Evolutionary conservation across 371 early-diverging fungal genomes (phyloP).

Genomic region (Dinochytrium kinnereticum): DNA sequence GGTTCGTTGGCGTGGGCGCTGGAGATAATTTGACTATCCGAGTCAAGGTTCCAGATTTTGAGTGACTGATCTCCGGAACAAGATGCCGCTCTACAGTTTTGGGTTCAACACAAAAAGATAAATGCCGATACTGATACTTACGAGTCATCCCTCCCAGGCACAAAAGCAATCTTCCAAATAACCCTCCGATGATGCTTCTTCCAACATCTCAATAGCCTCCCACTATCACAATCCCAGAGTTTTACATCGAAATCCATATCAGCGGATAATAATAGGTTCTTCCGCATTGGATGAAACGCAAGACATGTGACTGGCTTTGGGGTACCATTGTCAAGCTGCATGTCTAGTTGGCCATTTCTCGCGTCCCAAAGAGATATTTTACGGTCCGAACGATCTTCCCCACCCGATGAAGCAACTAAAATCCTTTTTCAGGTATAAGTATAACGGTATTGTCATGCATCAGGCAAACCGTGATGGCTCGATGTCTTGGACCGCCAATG

Average conservation of each 20-base stretch:
- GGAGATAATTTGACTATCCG: slow-evolving; percentile 25
- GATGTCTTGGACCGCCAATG: slow-evolving; percentile 44
- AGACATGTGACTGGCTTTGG: slow-evolving; percentile 47
- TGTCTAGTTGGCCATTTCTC: slow-evolving; percentile 36
- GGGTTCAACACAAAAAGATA: background rate
- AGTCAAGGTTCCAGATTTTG: slow-evolving; percentile 49
- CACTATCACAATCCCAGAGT: slow-evolving; percentile 54
- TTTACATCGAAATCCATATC: slow-evolving; percentile 62
- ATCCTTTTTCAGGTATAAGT: slow-evolving; percentile 27
- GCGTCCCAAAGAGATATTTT: slow-evolving; percentile 55
- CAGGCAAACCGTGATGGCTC: slow-evolving; percentile 31
- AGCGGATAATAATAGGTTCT: slow-evolving; percentile 41
- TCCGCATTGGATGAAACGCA: slow-evolving; percentile 47
- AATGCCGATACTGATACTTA: slow-evolving; percentile 19
- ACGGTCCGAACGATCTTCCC: slow-evolving; percentile 46
- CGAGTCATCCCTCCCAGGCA: slow-evolving; percentile 45
- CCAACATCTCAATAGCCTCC: slow-evolving; percentile 43
- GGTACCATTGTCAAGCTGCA: slow-evolving; percentile 52
- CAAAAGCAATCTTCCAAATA: slow-evolving; percentile 43
- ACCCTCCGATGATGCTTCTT: slow-evolving; percentile 54
- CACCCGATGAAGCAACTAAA: slow-evolving; percentile 49
- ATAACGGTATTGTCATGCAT: background rate
- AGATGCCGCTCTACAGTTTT: slow-evolving; percentile 43
- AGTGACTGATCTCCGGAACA: slow-evolving; percentile 58
- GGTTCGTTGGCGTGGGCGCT: slow-evolving; percentile 60